Evolutionary conservation across 257 asterid species (phyloP).

Genomic region (Solanum medicagineum): DNA sequence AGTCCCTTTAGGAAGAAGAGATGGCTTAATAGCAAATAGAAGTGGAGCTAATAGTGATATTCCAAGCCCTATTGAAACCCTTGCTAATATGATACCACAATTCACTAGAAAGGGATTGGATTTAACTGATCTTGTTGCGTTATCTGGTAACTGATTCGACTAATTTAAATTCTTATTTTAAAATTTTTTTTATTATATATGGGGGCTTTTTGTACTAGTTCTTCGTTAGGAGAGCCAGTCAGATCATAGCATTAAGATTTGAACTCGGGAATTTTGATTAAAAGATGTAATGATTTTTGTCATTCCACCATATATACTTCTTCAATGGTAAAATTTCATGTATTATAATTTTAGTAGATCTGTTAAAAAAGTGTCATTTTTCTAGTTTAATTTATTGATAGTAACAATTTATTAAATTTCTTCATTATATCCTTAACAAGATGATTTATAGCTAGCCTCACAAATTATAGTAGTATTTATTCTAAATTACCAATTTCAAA

Average conservation of each 20-base stretch:
- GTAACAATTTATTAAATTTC: neutral
- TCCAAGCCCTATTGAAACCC: slow-evolving; percentile 8
- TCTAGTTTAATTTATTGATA: neutral
- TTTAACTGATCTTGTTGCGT: slow-evolving; percentile 22
- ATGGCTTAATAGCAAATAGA: slow-evolving; percentile 17
- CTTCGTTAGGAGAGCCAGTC: too few relatives aligned
- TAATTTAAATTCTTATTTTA: neutral
- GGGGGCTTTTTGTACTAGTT: neutral
- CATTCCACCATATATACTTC: neutral
- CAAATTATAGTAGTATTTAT: neutral
- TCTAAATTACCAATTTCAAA: neutral
- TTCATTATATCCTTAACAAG: neutral
- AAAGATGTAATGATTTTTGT: neutral
- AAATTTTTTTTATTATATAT: neutral
- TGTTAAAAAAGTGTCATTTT: neutral
- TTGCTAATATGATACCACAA: neutral
- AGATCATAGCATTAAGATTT: too few relatives aligned
- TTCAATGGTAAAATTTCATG: neutral
- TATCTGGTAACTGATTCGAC: slow-evolving; percentile 7
- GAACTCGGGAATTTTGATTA: neutral
- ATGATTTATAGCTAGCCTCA: neutral
- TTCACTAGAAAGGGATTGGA: slow-evolving; percentile 12
- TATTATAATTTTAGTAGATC: neutral
- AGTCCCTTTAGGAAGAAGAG: slow-evolving; percentile 23
- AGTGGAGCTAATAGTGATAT: slow-evolving; percentile 5